Evolutionary conservation across 2,329 filamentous ascomycete species (phyloP), one percentile per base, ranked within the genome.

Genomic region (Fusarium falciforme): DNA sequence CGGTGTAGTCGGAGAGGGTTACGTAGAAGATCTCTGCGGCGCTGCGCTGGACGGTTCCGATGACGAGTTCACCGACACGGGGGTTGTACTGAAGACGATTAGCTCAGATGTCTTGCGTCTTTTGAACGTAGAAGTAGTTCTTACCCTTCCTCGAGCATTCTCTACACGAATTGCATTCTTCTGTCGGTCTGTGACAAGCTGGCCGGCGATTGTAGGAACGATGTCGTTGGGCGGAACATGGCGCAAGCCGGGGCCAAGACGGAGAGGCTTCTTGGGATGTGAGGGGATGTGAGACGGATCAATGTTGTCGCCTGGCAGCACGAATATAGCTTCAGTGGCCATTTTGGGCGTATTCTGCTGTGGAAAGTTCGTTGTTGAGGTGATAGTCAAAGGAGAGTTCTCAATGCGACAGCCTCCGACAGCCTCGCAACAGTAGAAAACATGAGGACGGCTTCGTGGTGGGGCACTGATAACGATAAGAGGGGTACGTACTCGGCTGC

Each of bases 161-260:
- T 96, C 94, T 67, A 96, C 87, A 88, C 93, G 95, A 69, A 95
- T 88, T 6, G 93, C 90, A 82, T 94, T 94, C 85, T 95, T 96
- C 82, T 87, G 87, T 77, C 83, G 85, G 82, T 96, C 92, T 68
- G 89, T 89, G 68, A 90, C 87, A 66, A 95, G 87, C 78, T 91
- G 88, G 77, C 91, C 92, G 64, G 90, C 89, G 72, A 93, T 87
- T 64, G 91, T 91, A 72, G 93, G 87, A 72, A 92, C 87, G 77
- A 96, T 91, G 42, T 90, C 91, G 75, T 89, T 89, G n/a, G 93
- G 93, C 49, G 94, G 93, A 68, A 94, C 91, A 82, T 97, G 92
- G 70, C 93, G 93, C 66, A 98, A 88, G 64, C 95, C 95, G 17
- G 94, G 93, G 31, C 95, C 95, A 29, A 98, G 88, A 65, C 93